These are phyloP conservation scores for Lyophyllum shimeji DNA, from an alignment of 768 basidiomycete species.

Conservation along the genomic window DNA sequence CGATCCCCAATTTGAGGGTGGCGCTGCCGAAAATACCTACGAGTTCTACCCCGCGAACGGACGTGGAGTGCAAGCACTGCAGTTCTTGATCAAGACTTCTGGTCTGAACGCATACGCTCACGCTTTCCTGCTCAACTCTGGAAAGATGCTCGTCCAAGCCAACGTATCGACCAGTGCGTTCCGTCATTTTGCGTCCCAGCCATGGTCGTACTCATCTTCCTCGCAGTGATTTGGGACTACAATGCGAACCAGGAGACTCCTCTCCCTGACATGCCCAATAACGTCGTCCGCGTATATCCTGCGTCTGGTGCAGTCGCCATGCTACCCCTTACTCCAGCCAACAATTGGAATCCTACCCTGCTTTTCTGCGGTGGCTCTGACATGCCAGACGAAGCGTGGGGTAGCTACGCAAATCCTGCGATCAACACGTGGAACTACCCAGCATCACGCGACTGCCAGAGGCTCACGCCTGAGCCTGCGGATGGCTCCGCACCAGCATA, in stretches of 20 bases:
- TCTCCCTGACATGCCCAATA: slow-evolving; percentile 72
- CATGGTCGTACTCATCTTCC: not conserved
- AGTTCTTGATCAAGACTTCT: slow-evolving; percentile 71
- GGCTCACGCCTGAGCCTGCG: slow-evolving; percentile 82
- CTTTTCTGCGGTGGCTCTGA: slow-evolving; percentile 91
- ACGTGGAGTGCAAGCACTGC: slow-evolving; percentile 48
- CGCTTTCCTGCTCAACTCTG: slow-evolving; percentile 72
- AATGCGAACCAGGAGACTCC: slow-evolving; percentile 55
- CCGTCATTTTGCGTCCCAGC: not conserved
- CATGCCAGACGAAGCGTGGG: slow-evolving; percentile 73
- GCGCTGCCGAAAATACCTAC: slow-evolving; percentile 80
- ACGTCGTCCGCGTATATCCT: slow-evolving; percentile 82
- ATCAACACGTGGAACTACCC: slow-evolving; percentile 75
- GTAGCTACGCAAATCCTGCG: slow-evolving; percentile 74
- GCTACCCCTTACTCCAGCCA: slow-evolving; percentile 88
- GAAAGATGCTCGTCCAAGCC: slow-evolving; percentile 80
- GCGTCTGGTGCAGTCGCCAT: slow-evolving; percentile 87
- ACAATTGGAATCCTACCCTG: slow-evolving; percentile 83
- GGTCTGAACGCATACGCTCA: slow-evolving; percentile 80
- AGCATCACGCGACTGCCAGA: slow-evolving; percentile 74
- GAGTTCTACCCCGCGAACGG: slow-evolving; percentile 79
- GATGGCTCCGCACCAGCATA: slow-evolving; percentile 64
- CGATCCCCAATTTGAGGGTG: slow-evolving; percentile 63
- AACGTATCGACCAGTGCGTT: slow-evolving; percentile 73
- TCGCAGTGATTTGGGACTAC: slow-evolving; percentile 50